Evolutionary conservation across 306 rosid species (phyloP), one percentile per base, ranked within the genome.

Genomic region (Begonia loranthoides): DNA sequence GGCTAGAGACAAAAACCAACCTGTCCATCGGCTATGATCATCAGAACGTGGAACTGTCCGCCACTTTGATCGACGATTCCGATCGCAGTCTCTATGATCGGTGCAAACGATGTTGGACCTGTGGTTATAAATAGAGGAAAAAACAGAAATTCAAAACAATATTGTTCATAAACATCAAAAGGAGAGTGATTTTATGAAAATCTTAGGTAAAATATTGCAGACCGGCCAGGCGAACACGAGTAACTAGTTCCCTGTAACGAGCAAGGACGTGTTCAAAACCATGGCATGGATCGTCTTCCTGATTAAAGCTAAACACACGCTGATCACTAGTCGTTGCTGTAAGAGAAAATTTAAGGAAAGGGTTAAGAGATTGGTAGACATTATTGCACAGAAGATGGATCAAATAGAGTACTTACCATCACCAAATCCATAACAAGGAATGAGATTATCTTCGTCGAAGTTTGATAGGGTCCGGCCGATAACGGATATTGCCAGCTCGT

Each of bases 21-120:
- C 60, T 56, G 57, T 41, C 63, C 60, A 21, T 61, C 70, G 43
- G 74, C 70, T 48, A 70, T 70, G 65, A 70, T 70, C 70, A 70
- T 21, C 44, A 63, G 70, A 50, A 70, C 52, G 54, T 70, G 74
- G 49, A 62, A 70, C 54, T 64, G 70, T 8, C 74, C 70, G 17
- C 40, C 13, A 13, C 58, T 70, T 0, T 54, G 43, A 45, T 63
- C 56, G 24, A 70, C 74, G 0, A 58, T 63, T 54, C 69, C 59
- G 9, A 63, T 70, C 19, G 70, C 74, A 40, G 61, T 41, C 44
- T 61, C 57, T 36, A 63, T 70, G 36, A 70, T 70, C 0, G 70
- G 74, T 28, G 62, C 70, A 34, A 70, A 70, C 15, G 74, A 63
- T 54, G 74, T 58, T 13, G 70, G 69, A 34, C 66, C 74, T 70